Percentiles rank a stretch among this genome's conserved stretches.
These are phyloP conservation scores for Zymoseptoria tritici DNA, from an alignment of 2,329 filamentous ascomycete genomes.

Conservation along the genomic window DNA sequence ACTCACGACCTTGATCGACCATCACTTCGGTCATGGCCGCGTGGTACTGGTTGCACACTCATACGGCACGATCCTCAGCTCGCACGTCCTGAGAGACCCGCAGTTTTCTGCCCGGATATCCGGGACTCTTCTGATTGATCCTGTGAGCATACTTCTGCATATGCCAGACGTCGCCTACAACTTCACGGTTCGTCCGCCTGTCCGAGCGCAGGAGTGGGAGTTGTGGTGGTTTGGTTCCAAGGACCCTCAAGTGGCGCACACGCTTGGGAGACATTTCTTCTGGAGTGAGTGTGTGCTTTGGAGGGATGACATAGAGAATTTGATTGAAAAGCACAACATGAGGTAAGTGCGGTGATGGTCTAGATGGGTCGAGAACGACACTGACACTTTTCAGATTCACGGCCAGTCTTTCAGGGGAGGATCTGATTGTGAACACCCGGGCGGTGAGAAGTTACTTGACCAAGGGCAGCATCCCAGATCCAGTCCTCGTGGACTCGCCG, in stretches of 20 bases:
- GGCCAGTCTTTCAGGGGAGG: conserved; percentile 52
- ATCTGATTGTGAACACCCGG: conserved; percentile 58
- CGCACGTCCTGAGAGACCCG: conserved; percentile 51
- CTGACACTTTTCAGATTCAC: conserved; percentile 34
- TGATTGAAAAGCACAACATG: conserved; percentile 25
- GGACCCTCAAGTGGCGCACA: conserved; percentile 59
- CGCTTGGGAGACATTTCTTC: conserved; percentile 60
- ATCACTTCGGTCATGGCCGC: conserved; percentile 51
- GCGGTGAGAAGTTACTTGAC: conserved; percentile 53
- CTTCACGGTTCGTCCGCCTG: conserved; percentile 45
- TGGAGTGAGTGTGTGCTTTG: conserved; percentile 65
- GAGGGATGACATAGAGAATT: conserved; percentile 53
- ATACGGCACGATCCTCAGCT: conserved; percentile 57
- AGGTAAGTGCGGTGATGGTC: conserved; percentile 4
- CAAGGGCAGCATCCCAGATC: conserved; percentile 26
- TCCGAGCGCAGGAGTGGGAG: conserved; percentile 60
- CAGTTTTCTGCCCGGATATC: conserved; percentile 41
- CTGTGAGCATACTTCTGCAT: conserved; percentile 60
- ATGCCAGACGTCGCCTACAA: conserved; percentile 65
- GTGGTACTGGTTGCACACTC: conserved; percentile 55
- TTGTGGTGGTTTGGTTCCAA: conserved; percentile 64
- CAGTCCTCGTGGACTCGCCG: conserved; percentile 15
- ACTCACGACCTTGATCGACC: conserved; percentile 49
- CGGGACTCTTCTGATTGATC: conserved; percentile 50
- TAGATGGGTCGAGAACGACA: background rate